Percentiles rank a stretch among this genome's conserved stretches.
Evolutionary conservation across 2,329 filamentous ascomycete species (phyloP).

Genomic region (Talaromyces verruculosus): DNA sequence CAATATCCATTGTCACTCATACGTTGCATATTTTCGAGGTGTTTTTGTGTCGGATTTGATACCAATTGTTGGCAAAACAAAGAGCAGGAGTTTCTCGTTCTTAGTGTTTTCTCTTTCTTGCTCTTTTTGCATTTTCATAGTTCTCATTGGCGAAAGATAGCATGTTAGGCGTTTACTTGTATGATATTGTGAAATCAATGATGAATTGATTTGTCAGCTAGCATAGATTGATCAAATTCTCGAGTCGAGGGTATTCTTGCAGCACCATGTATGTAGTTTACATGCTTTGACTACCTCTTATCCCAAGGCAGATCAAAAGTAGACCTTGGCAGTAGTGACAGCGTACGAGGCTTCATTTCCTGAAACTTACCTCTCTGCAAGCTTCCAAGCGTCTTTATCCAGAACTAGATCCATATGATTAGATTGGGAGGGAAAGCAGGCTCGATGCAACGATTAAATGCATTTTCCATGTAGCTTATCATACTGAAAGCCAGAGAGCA

Average conservation of each 20-base stretch:
- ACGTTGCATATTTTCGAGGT: conserved; percentile 13
- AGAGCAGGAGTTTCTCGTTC: neutral
- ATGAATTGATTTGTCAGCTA: neutral
- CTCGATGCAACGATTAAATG: neutral
- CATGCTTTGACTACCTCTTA: neutral
- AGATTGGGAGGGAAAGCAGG: neutral
- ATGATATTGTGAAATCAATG: neutral
- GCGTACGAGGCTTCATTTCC: neutral
- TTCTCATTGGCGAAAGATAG: conserved; percentile 7
- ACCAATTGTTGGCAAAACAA: conserved; percentile 11
- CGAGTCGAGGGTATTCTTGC: neutral
- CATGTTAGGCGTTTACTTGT: conserved; percentile 8
- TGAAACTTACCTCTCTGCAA: neutral
- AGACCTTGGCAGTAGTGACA: neutral
- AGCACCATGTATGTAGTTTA: too few species aligned
- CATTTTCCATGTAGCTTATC: neutral
- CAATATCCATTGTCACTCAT: neutral
- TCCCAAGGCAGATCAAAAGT: neutral
- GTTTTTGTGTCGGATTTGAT: conserved; percentile 13
- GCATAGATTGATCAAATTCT: neutral
- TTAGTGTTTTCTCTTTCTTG: neutral
- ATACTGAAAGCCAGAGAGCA: too few species aligned
- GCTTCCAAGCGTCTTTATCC: neutral
- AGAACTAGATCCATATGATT: neutral
- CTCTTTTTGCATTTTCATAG: neutral